phyloP scores from a whole-genome alignment of 2,329 filamentous ascomycete genomes.

The Sclerotinia glacialis region DNA sequence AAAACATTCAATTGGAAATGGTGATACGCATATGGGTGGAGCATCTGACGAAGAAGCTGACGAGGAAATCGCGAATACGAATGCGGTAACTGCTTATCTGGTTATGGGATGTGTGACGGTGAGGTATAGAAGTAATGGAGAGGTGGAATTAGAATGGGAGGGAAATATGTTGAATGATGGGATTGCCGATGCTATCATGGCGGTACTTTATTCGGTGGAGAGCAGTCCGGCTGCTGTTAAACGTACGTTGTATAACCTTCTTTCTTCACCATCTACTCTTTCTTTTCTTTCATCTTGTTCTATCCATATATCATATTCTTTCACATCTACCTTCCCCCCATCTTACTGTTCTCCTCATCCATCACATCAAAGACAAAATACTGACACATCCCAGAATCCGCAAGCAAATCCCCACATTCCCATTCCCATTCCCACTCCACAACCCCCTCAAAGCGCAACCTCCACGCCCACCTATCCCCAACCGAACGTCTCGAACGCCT shows the following conservation, averaged over 20 bases:
- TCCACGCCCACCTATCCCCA: constrained; percentile 68
- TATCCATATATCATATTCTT: no score
- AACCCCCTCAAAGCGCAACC: constrained; percentile 55
- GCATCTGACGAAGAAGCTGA: constrained; percentile 57
- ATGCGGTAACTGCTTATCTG: constrained; percentile 55
- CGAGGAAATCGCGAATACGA: constrained; percentile 53
- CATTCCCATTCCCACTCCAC: constrained; percentile 41
- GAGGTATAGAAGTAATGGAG: constrained; percentile 71
- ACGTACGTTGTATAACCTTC: constrained; percentile 52
- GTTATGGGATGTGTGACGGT: constrained; percentile 91
- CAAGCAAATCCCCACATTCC: constrained; percentile 53
- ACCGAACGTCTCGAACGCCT: constrained; percentile 79
- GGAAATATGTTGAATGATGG: constrained; percentile 97
- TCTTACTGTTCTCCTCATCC: no score
- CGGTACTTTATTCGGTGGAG: constrained; percentile 86
- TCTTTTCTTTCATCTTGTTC: constrained; percentile 27
- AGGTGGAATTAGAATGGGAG: constrained; percentile 93
- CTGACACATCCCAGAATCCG: constrained; percentile 49
- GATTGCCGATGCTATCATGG: constrained; percentile 95
- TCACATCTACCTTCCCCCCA: constrained; percentile 3
- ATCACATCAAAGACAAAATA: constrained; percentile 23
- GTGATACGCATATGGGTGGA: constrained; percentile 41
- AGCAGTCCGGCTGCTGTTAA: constrained; percentile 93
- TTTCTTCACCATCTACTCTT: constrained; percentile 20
- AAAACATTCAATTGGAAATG: constrained; percentile 41